Evolutionary conservation across 345 rosid species (phyloP).

Genomic region (Eutrema heterophyllum): DNA sequence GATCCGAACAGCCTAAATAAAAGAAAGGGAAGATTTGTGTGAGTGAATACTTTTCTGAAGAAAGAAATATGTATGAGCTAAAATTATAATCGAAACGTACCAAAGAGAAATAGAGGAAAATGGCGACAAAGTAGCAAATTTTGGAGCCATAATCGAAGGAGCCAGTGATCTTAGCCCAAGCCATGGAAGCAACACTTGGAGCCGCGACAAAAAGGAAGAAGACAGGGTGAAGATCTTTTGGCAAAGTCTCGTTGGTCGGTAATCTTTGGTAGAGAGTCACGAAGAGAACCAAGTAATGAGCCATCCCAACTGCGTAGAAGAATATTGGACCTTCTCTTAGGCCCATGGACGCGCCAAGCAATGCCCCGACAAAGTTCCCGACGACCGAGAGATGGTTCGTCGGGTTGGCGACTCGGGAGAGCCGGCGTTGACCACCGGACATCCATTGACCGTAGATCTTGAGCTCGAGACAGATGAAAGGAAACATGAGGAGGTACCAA

Average conservation of each 20-base stretch:
- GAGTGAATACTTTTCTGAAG: background rate
- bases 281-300: slow-evolving; percentile 70
- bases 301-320: slow-evolving; percentile 74
- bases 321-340: slow-evolving; percentile 80
- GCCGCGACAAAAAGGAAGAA: slow-evolving; percentile 87
- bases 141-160: slow-evolving; percentile 68
- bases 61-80: background rate
- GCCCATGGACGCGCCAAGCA: slow-evolving; percentile 80
- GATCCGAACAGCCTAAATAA: slow-evolving; percentile 53
- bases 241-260: slow-evolving; percentile 73
- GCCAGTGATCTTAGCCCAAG: slow-evolving; percentile 76
- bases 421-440: slow-evolving; percentile 84
- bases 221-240: slow-evolving; percentile 84
- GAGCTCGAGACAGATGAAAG: slow-evolving; percentile 62
- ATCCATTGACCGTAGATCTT: slow-evolving; percentile 92
- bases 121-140: slow-evolving; percentile 68
- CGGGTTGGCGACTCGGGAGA: slow-evolving; percentile 81
- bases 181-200: slow-evolving; percentile 86
- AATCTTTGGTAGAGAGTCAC: slow-evolving; percentile 87
- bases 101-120: slow-evolving; percentile 73
- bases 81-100: slow-evolving; percentile 29
- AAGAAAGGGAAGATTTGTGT: background rate
- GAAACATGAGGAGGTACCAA: slow-evolving; percentile 81
- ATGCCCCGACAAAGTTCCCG: slow-evolving; percentile 82
- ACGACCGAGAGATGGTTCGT: slow-evolving; percentile 75